Percentiles rank a stretch among this genome's conserved stretches.
phyloP scores from a whole-genome alignment of 2,329 filamentous ascomycete genomes.

The Daldinia sp. region DNA sequence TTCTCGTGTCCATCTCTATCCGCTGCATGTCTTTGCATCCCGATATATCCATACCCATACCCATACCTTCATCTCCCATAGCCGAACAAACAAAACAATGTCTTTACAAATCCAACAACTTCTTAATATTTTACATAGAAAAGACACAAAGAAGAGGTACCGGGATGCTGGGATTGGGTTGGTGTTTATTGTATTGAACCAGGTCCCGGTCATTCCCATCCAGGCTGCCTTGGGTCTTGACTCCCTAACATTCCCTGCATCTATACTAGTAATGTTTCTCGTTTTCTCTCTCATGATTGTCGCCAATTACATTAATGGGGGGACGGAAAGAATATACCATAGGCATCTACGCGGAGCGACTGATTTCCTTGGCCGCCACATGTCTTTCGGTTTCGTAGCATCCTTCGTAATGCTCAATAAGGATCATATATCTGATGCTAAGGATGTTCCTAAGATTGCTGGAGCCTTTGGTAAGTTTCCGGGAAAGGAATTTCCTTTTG shows the following conservation, averaged over 20 bases:
- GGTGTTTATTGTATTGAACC: slow-evolving; percentile 37
- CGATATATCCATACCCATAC: too few species aligned
- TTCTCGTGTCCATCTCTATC: slow-evolving; percentile 1
- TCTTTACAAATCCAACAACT: slow-evolving; percentile 38
- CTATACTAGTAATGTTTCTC: slow-evolving; percentile 45
- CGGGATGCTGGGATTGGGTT: slow-evolving; percentile 42
- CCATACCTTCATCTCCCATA: slow-evolving; percentile 31
- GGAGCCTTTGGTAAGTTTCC: slow-evolving; percentile 42
- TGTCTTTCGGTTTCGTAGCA: slow-evolving; percentile 47
- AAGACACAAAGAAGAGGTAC: slow-evolving; percentile 38
- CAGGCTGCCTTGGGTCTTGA: slow-evolving; percentile 41
- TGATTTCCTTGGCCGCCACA: slow-evolving; percentile 46
- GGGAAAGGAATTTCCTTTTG: neutral
- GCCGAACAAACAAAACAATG: slow-evolving; percentile 30
- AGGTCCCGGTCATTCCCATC: slow-evolving; percentile 42
- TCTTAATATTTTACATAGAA: slow-evolving; percentile 38
- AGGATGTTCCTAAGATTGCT: slow-evolving; percentile 40
- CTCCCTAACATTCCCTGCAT: slow-evolving; percentile 44
- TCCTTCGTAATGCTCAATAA: slow-evolving; percentile 46
- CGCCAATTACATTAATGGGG: slow-evolving; percentile 35
- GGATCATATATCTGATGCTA: slow-evolving; percentile 40
- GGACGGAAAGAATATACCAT: slow-evolving; percentile 37
- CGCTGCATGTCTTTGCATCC: slow-evolving; percentile 38
- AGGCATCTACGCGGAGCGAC: slow-evolving; percentile 43
- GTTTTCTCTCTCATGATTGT: slow-evolving; percentile 37